Conservation (phyloP, 2,329 filamentous ascomycete species). For the Fusarium albidum region DNA sequence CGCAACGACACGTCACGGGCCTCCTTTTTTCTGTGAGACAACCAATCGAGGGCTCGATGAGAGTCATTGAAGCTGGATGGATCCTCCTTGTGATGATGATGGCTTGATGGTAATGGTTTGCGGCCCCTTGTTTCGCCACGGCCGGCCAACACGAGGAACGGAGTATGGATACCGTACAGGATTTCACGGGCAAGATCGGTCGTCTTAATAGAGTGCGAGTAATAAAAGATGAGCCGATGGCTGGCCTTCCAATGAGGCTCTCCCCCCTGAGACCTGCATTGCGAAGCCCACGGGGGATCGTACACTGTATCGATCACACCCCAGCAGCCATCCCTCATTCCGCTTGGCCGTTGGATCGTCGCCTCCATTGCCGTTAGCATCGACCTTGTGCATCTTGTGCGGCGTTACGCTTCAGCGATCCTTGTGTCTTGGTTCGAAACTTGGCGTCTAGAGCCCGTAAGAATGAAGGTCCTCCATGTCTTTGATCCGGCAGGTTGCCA, state of each 20-base stretch:
- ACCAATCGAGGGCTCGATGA: constrained; percentile 28
- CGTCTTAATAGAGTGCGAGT: constrained; percentile 12
- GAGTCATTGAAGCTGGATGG: constrained; percentile 30
- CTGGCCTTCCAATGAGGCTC: constrained; percentile 15
- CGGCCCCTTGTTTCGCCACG: constrained; percentile 12
- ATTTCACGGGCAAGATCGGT: neutral
- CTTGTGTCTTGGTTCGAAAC: constrained; percentile 20
- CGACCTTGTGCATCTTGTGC: constrained; percentile 10
- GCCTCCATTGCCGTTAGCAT: constrained; percentile 19
- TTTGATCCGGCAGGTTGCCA: constrained; percentile 8
- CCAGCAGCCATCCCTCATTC: constrained; percentile 1
- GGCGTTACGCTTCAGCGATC: neutral
- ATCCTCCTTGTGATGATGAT: neutral
- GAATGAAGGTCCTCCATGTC: constrained; percentile 7
- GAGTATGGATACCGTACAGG: neutral
- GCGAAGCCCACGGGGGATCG: constrained; percentile 9
- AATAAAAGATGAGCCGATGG: constrained; percentile 15
- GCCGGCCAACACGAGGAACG: neutral
- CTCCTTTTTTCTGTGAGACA: constrained; percentile 28
- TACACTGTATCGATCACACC: constrained; percentile 18
- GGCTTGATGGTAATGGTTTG: neutral
- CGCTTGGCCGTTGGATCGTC: constrained; percentile 24
- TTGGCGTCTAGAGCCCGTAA: constrained; percentile 11
- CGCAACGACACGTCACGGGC: constrained; percentile 36
- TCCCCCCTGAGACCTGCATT: constrained; percentile 35